These are phyloP conservation scores for Simmondsia chinensis DNA, from an alignment of 148 eudicot species.

Conservation along the genomic window DNA sequence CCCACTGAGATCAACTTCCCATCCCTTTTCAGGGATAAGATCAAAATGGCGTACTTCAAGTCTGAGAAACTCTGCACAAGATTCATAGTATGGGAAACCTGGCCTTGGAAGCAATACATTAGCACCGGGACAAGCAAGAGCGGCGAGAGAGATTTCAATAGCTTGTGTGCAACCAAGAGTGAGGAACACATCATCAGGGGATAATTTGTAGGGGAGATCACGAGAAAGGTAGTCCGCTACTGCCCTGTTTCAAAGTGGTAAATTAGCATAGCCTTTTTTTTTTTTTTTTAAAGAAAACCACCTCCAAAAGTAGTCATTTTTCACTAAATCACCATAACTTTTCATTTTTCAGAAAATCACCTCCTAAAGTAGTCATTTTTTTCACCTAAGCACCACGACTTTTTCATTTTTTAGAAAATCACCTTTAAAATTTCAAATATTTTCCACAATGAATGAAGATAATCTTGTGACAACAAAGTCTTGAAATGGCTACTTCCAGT, in stretches of 20 bases:
- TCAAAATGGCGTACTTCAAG: slow-evolving; percentile 26
- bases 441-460: too few species aligned
- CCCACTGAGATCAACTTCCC: slow-evolving; percentile 30
- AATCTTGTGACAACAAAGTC: too few species aligned
- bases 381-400: too few species aligned
- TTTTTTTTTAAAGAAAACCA: too few species aligned
- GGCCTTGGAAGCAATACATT: slow-evolving; percentile 32
- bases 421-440: too few species aligned
- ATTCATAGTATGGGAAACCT: slow-evolving; percentile 19
- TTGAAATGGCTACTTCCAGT: too few species aligned
- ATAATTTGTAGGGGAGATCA: slow-evolving; percentile 29
- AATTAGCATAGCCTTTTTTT: too few species aligned
- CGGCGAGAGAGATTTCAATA: slow-evolving; percentile 6
- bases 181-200: slow-evolving; percentile 23
- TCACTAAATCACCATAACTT: too few species aligned
- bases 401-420: too few species aligned
- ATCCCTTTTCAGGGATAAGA: slow-evolving; percentile 25
- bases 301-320: too few species aligned
- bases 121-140: slow-evolving; percentile 20
- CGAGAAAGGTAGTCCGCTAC: slow-evolving; percentile 24
- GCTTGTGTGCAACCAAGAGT: slow-evolving; percentile 29
- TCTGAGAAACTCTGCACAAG: not conserved
- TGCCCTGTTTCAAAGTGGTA: slow-evolving; percentile 21
- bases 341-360: too few species aligned
- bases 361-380: too few species aligned